A percentile compares a stretch with the other conserved stretches of the same genome.
Evolutionary conservation across 345 rosid species (phyloP).

Genomic region (Capsella bursapastoris): DNA sequence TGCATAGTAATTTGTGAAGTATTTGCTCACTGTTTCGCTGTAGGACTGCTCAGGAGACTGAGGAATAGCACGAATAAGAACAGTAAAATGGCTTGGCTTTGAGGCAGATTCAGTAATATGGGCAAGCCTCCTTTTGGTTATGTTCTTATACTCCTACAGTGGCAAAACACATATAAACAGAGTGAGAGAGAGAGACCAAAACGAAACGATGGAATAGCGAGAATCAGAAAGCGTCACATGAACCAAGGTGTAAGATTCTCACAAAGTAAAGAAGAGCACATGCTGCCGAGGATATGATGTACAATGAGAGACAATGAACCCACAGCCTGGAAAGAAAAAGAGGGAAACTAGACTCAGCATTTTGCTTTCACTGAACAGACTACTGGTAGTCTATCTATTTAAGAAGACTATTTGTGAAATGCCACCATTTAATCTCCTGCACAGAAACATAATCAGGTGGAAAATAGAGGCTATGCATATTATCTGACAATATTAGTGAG

Average conservation of each 20-base stretch:
- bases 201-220: constrained; percentile 16
- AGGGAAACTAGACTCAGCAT: constrained; percentile 16
- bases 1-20: constrained; percentile 71
- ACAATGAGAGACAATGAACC: constrained; percentile 85
- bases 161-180: constrained; percentile 24
- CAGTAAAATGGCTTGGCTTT: constrained; percentile 79
- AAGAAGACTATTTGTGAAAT: background rate
- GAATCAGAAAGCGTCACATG: constrained; percentile 12
- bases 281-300: constrained; percentile 69
- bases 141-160: constrained; percentile 75
- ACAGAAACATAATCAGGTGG: constrained; percentile 13
- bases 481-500: constrained; percentile 2
- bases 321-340: constrained; percentile 67
- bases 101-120: constrained; percentile 58
- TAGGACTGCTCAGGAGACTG: constrained; percentile 64
- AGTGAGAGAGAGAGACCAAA: constrained; percentile 20
- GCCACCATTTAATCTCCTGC: constrained; percentile 11
- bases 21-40: constrained; percentile 66
- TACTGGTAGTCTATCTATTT: background rate
- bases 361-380: background rate
- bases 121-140: constrained; percentile 74
- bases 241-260: constrained; percentile 49
- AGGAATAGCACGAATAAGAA: constrained; percentile 90
- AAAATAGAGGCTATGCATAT: constrained; percentile 4
- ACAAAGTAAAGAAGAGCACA: constrained; percentile 88